Base-by-base conservation (phyloP, 106 monocot genomes). In the Dendrobium chrysotoxum region DNA sequence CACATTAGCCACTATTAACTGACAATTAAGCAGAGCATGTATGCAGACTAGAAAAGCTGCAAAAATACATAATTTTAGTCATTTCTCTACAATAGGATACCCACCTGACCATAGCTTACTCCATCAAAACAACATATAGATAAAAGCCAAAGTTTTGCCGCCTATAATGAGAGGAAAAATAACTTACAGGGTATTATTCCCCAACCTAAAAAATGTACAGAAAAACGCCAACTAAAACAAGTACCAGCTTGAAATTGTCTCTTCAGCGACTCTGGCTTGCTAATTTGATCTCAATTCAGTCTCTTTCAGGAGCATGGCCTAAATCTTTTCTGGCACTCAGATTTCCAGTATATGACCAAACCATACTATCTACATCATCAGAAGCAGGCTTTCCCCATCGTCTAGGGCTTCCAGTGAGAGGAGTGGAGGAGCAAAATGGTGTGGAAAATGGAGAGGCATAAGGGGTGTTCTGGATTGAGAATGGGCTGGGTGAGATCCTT, bases 401-500 rank as follows among this genome's bases (percentile, higher is more conserved):
- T 50, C 76, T 39, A 21, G 98, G 95, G 79, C 95, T 95, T 75
- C 90, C 87, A 28, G 9, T 58, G 16, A 88, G 85, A 8, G 98
- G 98, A 5, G 88, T 93, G 13, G 92, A 91, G 16, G 92, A 86
- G 50, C 86, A 92, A 75, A 88, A 79, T 0, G 95, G 95, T 25
- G 92, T 99, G 7, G 85, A 91, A 53, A 94, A 92, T 1, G 97
- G 94, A 1, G 97, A 97, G 28, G 85, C 88, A 79, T 91, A 89
- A 3, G 95, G 99, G 0, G 89, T 88, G 78, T 87, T 87, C 26
- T 90, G 88, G 74, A 89, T 86, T 13, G 99, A 93, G 86, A 99
- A 99, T 26, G 99, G 93, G 73, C 95, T 95, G 0, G 95, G 99
- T 5, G 95, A 93, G 67, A 99, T 99, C 78, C 84, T 90, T 75